phyloP scores from a whole-genome alignment of 2,329 filamentous ascomycete genomes.

The Stagonosporopsis vannaccii region DNA sequence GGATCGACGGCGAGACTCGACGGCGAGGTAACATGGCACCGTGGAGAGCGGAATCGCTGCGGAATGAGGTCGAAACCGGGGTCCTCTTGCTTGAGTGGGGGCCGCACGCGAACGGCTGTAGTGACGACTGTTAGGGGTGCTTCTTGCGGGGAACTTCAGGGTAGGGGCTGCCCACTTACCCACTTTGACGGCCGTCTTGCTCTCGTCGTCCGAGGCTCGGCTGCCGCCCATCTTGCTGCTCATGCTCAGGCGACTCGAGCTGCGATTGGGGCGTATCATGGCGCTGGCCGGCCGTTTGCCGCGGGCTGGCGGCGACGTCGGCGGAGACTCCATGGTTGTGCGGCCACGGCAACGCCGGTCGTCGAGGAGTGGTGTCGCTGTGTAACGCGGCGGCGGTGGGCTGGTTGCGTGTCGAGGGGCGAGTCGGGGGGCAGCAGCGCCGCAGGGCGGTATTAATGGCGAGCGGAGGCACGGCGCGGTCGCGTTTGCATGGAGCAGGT shows the following conservation, averaged over 20 bases:
- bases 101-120: slow-evolving; percentile 89
- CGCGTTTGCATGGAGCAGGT: slow-evolving; percentile 9
- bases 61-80: slow-evolving; percentile 95
- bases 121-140: slow-evolving; percentile 32
- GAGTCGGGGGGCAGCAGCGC: slow-evolving; percentile 1
- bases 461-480: neutral
- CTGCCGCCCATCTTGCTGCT: slow-evolving; percentile 79
- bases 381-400: slow-evolving; percentile 14
- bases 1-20: slow-evolving; percentile 84
- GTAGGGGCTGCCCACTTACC: slow-evolving; percentile 67
- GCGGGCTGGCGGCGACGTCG: slow-evolving; percentile 46
- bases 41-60: slow-evolving; percentile 90
- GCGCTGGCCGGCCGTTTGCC: slow-evolving; percentile 77
- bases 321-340: slow-evolving; percentile 48
- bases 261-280: slow-evolving; percentile 78
- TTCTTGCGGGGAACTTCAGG: slow-evolving; percentile 13
- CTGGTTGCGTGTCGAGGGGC: slow-evolving; percentile 10
- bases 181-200: slow-evolving; percentile 92
- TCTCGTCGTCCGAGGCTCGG: slow-evolving; percentile 87
- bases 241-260: slow-evolving; percentile 85
- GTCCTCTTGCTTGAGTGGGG: slow-evolving; percentile 80
- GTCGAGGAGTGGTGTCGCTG: slow-evolving; percentile 23
- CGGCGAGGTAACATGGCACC: slow-evolving; percentile 85
- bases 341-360: slow-evolving; percentile 36
- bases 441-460: neutral